Evolutionary conservation across 345 rosid genomes (phyloP).

Genomic region (Excoecaria agallocha): DNA sequence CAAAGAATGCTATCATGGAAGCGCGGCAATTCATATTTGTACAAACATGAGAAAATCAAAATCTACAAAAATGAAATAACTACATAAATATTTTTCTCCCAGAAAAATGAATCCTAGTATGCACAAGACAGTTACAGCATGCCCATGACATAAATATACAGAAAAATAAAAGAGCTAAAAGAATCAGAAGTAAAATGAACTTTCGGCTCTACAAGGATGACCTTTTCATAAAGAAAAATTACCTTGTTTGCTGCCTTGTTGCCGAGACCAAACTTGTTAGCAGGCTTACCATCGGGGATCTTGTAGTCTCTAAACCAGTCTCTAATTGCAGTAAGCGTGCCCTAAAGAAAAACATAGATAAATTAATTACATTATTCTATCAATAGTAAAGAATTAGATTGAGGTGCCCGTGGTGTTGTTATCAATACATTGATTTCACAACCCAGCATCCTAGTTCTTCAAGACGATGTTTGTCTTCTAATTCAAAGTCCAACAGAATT

Average conservation of each 20-base stretch:
- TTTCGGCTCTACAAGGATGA: neutral
- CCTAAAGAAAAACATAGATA: slow-evolving; percentile 43
- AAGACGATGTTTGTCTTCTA: neutral
- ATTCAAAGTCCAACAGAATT: neutral
- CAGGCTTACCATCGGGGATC: slow-evolving; percentile 97
- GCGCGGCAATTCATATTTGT: neutral
- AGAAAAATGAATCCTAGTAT: too few relatives aligned
- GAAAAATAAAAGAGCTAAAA: neutral
- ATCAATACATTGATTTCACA: neutral
- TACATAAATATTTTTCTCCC: neutral
- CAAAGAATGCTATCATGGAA: neutral
- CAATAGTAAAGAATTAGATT: neutral
- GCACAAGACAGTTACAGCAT: too few relatives aligned
- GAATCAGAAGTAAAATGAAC: neutral
- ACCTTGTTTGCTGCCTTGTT: slow-evolving; percentile 92
- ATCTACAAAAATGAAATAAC: neutral
- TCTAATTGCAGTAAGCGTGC: slow-evolving; percentile 79
- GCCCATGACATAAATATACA: too few relatives aligned
- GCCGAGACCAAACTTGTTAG: slow-evolving; percentile 93
- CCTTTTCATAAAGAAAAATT: neutral
- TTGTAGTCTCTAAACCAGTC: slow-evolving; percentile 98
- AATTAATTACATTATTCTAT: neutral
- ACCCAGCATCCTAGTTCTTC: neutral
- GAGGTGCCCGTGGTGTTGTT: neutral
- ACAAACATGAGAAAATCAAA: neutral